Evolutionary conservation across 2,329 filamentous ascomycete genomes (phyloP).

Genomic region (Penicillium digitatum): DNA sequence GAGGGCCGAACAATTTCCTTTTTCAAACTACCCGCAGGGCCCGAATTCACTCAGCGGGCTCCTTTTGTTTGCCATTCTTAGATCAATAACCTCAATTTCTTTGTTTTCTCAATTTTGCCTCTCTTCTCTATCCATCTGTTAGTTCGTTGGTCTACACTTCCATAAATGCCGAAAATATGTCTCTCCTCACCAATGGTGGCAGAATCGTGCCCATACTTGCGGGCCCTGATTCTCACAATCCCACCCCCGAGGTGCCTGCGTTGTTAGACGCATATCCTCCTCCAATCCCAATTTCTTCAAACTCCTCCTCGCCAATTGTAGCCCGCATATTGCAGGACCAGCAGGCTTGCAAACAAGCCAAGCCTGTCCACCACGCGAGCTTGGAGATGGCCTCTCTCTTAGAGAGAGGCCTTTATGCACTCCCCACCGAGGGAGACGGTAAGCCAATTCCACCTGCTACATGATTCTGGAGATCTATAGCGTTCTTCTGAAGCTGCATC

Average conservation of each 20-base stretch:
- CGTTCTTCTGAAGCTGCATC: conserved; percentile 1
- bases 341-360: conserved; percentile 12
- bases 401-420: conserved; percentile 56
- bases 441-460: conserved; percentile 32
- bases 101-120: not conserved
- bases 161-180: conserved; percentile 41
- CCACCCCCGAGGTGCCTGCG: not conserved
- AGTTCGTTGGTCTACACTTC: conserved; percentile 5
- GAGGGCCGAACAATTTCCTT: conserved; percentile 18
- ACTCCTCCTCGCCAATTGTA: not conserved
- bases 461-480: not conserved
- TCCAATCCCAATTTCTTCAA: not conserved
- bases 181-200: conserved; percentile 36
- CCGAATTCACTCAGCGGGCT: conserved; percentile 21
- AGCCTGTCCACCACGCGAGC: conserved; percentile 22
- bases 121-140: not conserved
- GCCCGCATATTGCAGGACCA: conserved; percentile 16
- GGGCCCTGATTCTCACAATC: conserved; percentile 23
- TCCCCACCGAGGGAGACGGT: conserved; percentile 61
- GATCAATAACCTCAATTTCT: conserved; percentile 13
- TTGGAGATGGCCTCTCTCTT: conserved; percentile 48
- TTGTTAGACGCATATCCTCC: not conserved
- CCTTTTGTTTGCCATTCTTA: conserved; percentile 10
- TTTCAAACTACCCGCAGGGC: conserved; percentile 26
- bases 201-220: conserved; percentile 45